Base-by-base conservation (phyloP, 2,329 filamentous ascomycete species). In the Blumeria graminis region DNA sequence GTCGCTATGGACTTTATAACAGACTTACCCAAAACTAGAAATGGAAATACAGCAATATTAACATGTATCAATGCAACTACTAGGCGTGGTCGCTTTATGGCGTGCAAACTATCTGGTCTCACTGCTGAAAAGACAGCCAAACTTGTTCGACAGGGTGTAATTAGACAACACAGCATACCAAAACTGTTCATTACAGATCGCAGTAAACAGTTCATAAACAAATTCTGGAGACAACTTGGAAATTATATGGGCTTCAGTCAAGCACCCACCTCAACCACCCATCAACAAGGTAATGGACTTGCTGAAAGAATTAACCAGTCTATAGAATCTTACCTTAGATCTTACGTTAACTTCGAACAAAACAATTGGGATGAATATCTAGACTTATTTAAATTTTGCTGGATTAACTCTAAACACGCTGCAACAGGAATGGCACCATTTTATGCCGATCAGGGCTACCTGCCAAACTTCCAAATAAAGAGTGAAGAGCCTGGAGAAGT, bases 321-420 rank as follows among this genome's bases (percentile, higher is more conserved):
- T 13, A 16, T 59, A 16, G 33, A 59, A 41, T 6, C 28, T 7
- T 59, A 59, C 14, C 32, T 59, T 5, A 1, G 43, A 32, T 54
- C 14, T 11, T 58, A 59, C 50, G 41, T 58, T 9, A 59, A 59
- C 16, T 50, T 57, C 34, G 16, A 57, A 16, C 16, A 59, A 41
- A 34, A 59, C 28, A 53, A 59, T 22, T 58, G 48, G 55, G 55
- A 57, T n/a, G n/a, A 55, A 35, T 51, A 51, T 28, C 13, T 51
- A 51, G 46, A 51, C 18, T 28, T 51, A 18, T 51, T 32, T 18
- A 1, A 51, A 51, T 51, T 51, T 10, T 51, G 10, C 13, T 51
- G 46, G 46, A 51, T 7, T 9, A 53, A 53, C 33, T 53, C 50
- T 35, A 53, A 53, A 36, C 50, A 53, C 18, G 50, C 50, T n/a